A percentile compares a stretch with the other conserved stretches of the same genome.
Conservation (phyloP, 148 eudicot genomes). For the Polygonum aviculare region DNA sequence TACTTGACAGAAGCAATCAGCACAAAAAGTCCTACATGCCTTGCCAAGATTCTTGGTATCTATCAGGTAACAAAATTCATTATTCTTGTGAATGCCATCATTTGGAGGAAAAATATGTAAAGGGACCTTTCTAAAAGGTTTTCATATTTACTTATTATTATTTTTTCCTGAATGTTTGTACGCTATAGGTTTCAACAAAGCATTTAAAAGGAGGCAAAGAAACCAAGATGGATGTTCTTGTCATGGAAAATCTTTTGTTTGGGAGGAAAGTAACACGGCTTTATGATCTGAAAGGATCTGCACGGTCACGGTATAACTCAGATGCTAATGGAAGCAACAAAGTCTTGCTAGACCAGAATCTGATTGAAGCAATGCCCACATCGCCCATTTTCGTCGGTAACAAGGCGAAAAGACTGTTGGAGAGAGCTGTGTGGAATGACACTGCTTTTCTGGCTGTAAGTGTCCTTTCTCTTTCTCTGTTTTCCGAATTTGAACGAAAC, state of each 20-base stretch:
- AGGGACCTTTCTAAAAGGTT: background rate
- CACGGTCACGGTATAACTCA: conserved; percentile 84
- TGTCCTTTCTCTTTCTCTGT: conserved; percentile 9
- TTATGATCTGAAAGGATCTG: conserved; percentile 92
- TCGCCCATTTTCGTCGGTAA: conserved; percentile 90
- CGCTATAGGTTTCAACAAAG: conserved; percentile 51
- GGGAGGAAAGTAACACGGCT: conserved; percentile 68
- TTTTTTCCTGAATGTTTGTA: background rate
- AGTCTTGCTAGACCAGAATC: conserved; percentile 87
- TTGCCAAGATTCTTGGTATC: conserved; percentile 86
- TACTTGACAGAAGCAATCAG: conserved; percentile 70
- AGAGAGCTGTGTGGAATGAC: conserved; percentile 96
- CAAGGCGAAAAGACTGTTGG: conserved; percentile 81
- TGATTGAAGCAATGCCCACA: conserved; percentile 97
- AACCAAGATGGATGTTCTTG: conserved; percentile 79
- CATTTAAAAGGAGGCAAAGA: conserved; percentile 91
- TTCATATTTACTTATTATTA: background rate
- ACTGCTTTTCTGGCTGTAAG: conserved; percentile 95
- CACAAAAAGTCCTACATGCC: conserved; percentile 79
- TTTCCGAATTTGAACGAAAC: background rate
- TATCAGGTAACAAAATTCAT: conserved; percentile 63
- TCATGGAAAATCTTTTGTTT: conserved; percentile 93
- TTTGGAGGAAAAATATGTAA: background rate
- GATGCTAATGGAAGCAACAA: conserved; percentile 82
- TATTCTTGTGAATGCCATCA: background rate